phyloP scores from a whole-genome alignment of 2,329 filamentous ascomycete genomes.

The Colletotrichum sidae region DNA sequence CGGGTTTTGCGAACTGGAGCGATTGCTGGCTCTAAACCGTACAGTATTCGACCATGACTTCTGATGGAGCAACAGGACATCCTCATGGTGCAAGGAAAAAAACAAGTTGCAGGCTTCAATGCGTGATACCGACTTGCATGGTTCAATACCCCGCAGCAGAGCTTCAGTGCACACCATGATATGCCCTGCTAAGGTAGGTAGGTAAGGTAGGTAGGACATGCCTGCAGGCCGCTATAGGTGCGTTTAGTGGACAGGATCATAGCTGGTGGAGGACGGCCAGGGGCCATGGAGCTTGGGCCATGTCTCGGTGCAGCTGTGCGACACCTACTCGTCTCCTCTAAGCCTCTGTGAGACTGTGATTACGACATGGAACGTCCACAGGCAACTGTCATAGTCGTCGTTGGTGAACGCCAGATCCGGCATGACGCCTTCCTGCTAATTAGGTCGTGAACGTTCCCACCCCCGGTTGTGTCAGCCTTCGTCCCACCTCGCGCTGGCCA shows the following conservation, averaged over 20 bases:
- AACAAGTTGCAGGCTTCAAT: no score
- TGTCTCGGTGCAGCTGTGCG: constrained; percentile 8
- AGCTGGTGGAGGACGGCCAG: constrained; percentile 14
- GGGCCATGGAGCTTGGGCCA: constrained; percentile 51
- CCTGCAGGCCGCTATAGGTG: constrained; percentile 14
- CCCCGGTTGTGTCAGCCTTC: constrained; percentile 3
- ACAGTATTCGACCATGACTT: no score
- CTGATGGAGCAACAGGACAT: no score
- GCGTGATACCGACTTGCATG: no score
- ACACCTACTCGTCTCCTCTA: no score
- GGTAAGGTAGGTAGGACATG: no score
- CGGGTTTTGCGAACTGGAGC: no score
- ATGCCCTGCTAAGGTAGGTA: no score
- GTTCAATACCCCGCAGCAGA: no score
- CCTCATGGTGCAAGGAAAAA: no score
- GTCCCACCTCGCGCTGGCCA: neutral
- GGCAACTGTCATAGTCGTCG: neutral
- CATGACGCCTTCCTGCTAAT: constrained; percentile 26
- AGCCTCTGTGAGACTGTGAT: neutral
- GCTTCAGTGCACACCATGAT: no score
- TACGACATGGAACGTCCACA: constrained; percentile 21
- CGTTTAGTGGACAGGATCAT: constrained; percentile 1
- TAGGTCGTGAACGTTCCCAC: constrained; percentile 3
- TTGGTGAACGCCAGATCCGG: constrained; percentile 13
- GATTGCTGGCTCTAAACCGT: no score